Conservation (phyloP, 164 flowering plant genomes). For the Kingdonia uniflora region DNA sequence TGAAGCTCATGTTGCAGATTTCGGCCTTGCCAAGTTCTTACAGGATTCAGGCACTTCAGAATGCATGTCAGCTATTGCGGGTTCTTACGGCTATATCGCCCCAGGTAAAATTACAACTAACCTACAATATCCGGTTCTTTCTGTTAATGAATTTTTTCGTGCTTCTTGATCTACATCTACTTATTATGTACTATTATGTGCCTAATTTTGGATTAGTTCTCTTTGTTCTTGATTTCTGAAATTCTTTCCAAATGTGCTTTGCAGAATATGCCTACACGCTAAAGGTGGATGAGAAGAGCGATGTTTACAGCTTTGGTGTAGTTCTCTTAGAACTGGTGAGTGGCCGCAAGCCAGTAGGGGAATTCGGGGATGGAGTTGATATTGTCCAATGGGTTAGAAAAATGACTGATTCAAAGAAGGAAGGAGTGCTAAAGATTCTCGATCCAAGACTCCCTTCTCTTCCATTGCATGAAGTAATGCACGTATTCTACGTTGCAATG, state of each 20-base stretch:
- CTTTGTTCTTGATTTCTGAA: no score
- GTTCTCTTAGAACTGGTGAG: slow-evolving; percentile 78
- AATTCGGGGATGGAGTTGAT: slow-evolving; percentile 97
- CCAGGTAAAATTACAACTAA: slow-evolving; percentile 47
- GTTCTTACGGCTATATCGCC: slow-evolving; percentile 95
- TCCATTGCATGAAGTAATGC: slow-evolving; percentile 85
- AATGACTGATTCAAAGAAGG: slow-evolving; percentile 81
- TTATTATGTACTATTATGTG: no score
- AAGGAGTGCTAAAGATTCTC: slow-evolving; percentile 63
- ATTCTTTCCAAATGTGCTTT: slow-evolving; percentile 4
- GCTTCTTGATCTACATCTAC: no score
- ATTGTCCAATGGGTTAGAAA: slow-evolving; percentile 95
- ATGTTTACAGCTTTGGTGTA: slow-evolving; percentile 94
- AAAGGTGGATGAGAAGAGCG: slow-evolving; percentile 96
- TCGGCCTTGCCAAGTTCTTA: slow-evolving; percentile 94
- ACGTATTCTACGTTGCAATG: slow-evolving; percentile 93
- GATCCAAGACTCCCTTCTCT: slow-evolving; percentile 76
- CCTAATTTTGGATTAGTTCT: no score
- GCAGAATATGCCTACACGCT: slow-evolving; percentile 94
- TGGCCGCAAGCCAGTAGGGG: slow-evolving; percentile 92
- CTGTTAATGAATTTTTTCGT: no score
- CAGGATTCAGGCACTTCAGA: slow-evolving; percentile 98
- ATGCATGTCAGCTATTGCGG: slow-evolving; percentile 99
- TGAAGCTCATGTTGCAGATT: slow-evolving; percentile 99
- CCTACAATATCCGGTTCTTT: no score